These are phyloP conservation scores for Plantago ovata DNA, from an alignment of 257 asterid genomes.

Conservation along the genomic window DNA sequence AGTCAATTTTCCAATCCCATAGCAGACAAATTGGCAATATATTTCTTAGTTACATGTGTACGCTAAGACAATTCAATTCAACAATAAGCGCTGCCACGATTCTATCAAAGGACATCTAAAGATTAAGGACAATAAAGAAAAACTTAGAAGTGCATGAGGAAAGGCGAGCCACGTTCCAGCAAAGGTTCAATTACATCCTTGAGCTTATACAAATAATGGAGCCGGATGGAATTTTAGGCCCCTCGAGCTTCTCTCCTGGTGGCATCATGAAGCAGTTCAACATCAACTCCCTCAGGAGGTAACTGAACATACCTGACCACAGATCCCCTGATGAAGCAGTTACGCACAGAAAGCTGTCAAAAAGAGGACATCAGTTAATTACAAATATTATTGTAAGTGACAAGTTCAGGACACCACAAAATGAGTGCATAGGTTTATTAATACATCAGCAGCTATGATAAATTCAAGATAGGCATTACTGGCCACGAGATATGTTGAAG, in stretches of 20 bases:
- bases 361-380: background rate
- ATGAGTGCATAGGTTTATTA: no score
- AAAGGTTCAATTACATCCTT: slow-evolving; percentile 1
- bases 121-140: background rate
- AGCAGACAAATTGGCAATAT: no score
- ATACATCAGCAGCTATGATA: no score
- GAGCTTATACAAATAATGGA: background rate
- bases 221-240: slow-evolving; percentile 24
- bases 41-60: no score
- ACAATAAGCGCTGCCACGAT: no score
- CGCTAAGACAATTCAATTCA: no score
- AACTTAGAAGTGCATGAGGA: background rate
- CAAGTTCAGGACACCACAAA: background rate
- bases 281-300: slow-evolving; percentile 96
- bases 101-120: slow-evolving; percentile 35
- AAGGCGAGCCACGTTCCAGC: background rate
- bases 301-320: slow-evolving; percentile 94
- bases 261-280: slow-evolving; percentile 94
- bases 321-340: slow-evolving; percentile 97
- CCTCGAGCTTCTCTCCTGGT: slow-evolving; percentile 98
- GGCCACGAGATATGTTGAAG: no score
- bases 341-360: slow-evolving; percentile 86
- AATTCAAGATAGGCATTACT: no score
- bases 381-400: slow-evolving; percentile 1
- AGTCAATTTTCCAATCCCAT: no score